phyloP scores from a whole-genome alignment of 768 basidiomycete genomes.

The Hysterangium stoloniferum region DNA sequence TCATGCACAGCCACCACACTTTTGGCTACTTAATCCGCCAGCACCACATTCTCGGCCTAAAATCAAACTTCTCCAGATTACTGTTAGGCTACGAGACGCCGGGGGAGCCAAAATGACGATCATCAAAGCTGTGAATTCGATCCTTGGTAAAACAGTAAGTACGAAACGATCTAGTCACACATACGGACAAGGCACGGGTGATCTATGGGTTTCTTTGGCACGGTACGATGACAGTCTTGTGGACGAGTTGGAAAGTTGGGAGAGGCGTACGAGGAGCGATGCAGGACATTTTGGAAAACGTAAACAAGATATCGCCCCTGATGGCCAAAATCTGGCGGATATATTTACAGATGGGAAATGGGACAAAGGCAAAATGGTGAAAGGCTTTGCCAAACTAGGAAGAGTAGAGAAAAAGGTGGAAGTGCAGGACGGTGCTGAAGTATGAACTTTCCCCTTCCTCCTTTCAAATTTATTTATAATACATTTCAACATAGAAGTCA shows the following conservation, averaged over 20 bases:
- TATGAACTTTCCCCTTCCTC: background rate
- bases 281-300: conserved; percentile 30
- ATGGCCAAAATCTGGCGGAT: conserved; percentile 30
- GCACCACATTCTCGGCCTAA: conserved; percentile 26
- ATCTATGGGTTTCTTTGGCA: conserved; percentile 65
- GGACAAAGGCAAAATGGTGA: conserved; percentile 76
- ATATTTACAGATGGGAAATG: conserved; percentile 49
- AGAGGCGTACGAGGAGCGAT: conserved; percentile 41
- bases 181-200: conserved; percentile 27
- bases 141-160: conserved; percentile 40
- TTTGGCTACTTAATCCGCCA: conserved; percentile 32
- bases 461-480: too few species aligned
- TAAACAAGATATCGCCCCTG: conserved; percentile 28
- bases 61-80: conserved; percentile 50
- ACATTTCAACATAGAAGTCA: conserved; percentile 1
- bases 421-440: conserved; percentile 26
- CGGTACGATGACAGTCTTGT: conserved; percentile 72
- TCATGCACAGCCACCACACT: conserved; percentile 42
- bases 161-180: conserved; percentile 21
- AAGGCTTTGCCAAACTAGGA: conserved; percentile 61
- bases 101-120: conserved; percentile 43
- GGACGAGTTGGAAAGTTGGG: conserved; percentile 53
- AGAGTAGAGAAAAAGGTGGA: conserved; percentile 25
- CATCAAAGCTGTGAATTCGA: conserved; percentile 47
- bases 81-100: conserved; percentile 51